Evolutionary conservation across 768 basidiomycete species (phyloP).

Genomic region (Termitomyces sp.): DNA sequence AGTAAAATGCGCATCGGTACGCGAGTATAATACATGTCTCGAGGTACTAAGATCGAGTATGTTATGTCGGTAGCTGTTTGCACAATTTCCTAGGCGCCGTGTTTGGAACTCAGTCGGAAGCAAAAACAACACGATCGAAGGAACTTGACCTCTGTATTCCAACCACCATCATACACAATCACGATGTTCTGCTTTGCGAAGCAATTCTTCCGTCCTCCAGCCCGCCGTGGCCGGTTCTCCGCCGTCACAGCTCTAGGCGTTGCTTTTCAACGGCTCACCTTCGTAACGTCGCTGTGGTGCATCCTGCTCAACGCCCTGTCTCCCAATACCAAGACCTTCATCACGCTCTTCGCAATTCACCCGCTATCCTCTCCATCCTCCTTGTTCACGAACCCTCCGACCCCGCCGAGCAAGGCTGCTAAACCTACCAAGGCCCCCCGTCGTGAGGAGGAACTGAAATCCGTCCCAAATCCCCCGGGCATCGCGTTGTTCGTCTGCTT

Average conservation of each 20-base stretch:
- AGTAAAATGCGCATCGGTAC: background rate
- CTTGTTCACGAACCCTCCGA: background rate
- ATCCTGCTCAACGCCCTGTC: background rate
- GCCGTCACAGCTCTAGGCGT: background rate
- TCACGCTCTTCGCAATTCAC: background rate
- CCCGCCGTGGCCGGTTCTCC: background rate
- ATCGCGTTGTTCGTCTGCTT: background rate
- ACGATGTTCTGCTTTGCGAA: background rate
- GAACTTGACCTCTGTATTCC: background rate
- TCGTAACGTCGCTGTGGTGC: background rate
- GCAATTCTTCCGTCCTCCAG: background rate
- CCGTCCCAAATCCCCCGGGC: background rate
- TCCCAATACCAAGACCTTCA: background rate
- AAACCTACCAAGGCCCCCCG: background rate
- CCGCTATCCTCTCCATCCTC: background rate
- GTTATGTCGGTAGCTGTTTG: background rate
- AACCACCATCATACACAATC: background rate
- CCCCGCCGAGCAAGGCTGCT: no score
- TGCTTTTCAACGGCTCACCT: background rate
- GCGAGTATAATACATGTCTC: background rate
- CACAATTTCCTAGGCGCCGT: background rate
- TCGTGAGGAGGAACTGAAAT: background rate
- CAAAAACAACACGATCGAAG: background rate
- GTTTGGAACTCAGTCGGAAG: background rate
- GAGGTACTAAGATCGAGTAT: background rate